Base-by-base conservation (phyloP, 1,284 basidiomycete genomes). In the Kalmanozyma brasiliensis region DNA sequence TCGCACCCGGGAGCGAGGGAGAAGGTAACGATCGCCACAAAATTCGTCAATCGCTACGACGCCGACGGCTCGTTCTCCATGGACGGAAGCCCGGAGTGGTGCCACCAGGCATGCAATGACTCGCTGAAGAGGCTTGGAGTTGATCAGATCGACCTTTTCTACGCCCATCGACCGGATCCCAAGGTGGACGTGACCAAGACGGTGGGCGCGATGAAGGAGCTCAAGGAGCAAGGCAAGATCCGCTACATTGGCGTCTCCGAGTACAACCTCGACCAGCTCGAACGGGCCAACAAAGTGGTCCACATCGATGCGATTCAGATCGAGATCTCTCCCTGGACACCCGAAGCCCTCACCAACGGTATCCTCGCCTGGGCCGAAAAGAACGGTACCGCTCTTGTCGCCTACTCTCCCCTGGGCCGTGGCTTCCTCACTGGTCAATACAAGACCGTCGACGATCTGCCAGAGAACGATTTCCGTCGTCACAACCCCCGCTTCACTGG, bases 201-300 rank as follows among this genome's bases (percentile, higher is more conserved):
- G 13, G 92, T 90, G 88, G 75, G 81, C 33, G 90, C 87, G 8
- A 86, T 92, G 86, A 91, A 93, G 81, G 85, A 86, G 69, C 86
- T 92, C 49, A 88, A 89, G 46, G 89, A 91, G 62, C 85, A 85
- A 40, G 89, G 89, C 16, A 80, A 89, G 49, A 87, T 84, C 4
- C 90, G 87, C 84, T 90, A 91, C 82, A 90, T 93, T 65, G 92
- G 91, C 55, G 78, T 91, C 62, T 77, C 63, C 30, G 82, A 82
- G 58, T 83, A 82, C 66, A 71, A 53, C 35, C 52, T 69, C 3
- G 72, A 67, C 11, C 69, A 69, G 40, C 58, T 77, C n/a, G 43
- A 68, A 23, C 30, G 37, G 1, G 62, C 63, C 41, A 57, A 52
- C 47, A 36, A 67, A 74, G 77, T 84, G 44, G 81, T 75, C 10